Percentiles rank a stretch among this genome's conserved stretches.
phyloP scores from a whole-genome alignment of 2,329 filamentous ascomycete genomes.

The Colletotrichum brevisporum region DNA sequence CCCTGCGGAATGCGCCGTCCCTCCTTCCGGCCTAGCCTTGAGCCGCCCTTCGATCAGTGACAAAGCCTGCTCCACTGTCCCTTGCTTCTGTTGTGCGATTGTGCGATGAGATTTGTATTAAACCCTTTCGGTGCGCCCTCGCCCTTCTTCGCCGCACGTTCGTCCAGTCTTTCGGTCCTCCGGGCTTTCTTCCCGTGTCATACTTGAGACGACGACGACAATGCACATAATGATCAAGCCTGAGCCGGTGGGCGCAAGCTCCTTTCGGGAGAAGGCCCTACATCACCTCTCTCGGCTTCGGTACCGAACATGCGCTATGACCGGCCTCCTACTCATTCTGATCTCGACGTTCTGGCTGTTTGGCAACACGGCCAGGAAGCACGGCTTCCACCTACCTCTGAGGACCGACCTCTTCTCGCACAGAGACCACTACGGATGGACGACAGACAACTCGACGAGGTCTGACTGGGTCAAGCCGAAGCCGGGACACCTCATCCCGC shows the following conservation, averaged over 20 bases:
- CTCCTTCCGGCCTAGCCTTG: not conserved
- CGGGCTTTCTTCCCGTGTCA: not conserved
- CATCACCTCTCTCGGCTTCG: slow-evolving; percentile 13
- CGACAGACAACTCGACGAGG: slow-evolving; percentile 13
- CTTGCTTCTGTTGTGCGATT: not conserved
- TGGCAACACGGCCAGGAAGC: not conserved
- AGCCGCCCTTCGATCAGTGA: not conserved
- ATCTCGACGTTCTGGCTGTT: slow-evolving; percentile 13
- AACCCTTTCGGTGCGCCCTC: not conserved
- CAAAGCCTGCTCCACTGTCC: not conserved
- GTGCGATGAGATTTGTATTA: not conserved
- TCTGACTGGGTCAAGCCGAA: slow-evolving; percentile 20
- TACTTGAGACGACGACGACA: not conserved
- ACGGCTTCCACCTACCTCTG: not conserved
- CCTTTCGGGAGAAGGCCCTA: not conserved
- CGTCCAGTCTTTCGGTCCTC: not conserved
- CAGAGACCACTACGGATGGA: not conserved
- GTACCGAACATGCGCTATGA: slow-evolving; percentile 18
- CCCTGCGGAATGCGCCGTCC: not conserved
- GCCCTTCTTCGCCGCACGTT: not conserved
- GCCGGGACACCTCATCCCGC: slow-evolving; percentile 24
- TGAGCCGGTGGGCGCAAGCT: not conserved
- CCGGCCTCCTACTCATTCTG: slow-evolving; percentile 1
- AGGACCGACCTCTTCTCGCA: not conserved
- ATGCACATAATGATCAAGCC: not conserved